A percentile compares a stretch with the other conserved stretches of the same genome.
These are phyloP conservation scores for Blastocystis sp. DNA, from an alignment of 352 stramenopile species.

Conservation along the genomic window DNA sequence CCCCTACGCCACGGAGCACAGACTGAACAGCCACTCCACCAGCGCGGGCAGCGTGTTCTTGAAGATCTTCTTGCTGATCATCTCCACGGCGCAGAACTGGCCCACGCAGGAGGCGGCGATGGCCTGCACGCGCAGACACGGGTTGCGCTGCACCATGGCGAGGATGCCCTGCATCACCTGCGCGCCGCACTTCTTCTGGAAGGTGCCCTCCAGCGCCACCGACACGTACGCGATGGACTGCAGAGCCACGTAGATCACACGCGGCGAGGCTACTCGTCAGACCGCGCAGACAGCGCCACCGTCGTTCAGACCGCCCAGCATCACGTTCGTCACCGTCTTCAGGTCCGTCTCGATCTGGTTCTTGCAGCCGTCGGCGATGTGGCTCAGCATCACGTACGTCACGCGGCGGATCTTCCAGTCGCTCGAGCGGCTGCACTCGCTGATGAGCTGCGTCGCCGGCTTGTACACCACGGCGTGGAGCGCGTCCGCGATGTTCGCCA, in stretches of 20 bases:
- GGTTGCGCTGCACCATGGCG: constrained; percentile 18
- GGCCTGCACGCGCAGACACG: constrained; percentile 48
- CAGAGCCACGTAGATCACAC: constrained; percentile 38
- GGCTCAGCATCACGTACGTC: constrained; percentile 19
- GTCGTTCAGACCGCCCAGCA: constrained; percentile 39
- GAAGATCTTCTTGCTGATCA: constrained; percentile 67
- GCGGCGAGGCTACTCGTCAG: constrained; percentile 1
- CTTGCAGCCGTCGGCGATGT: constrained; percentile 51
- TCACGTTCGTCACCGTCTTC: neutral
- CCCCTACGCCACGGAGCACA: neutral
- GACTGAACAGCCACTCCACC: constrained; percentile 14
- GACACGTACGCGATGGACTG: constrained; percentile 50
- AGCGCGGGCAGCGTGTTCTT: constrained; percentile 13
- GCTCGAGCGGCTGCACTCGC: neutral
- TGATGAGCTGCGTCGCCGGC: constrained; percentile 23
- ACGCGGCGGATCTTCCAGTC: constrained; percentile 43
- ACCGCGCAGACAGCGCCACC: neutral
- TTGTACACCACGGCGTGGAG: constrained; percentile 49
- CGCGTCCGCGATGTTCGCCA: neutral
- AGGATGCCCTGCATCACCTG: constrained; percentile 47
- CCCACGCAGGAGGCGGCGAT: constrained; percentile 38
- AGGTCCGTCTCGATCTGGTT: constrained; percentile 42
- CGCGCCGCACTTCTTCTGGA: constrained; percentile 53
- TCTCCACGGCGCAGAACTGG: constrained; percentile 35
- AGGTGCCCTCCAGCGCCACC: constrained; percentile 8